phyloP scores from a whole-genome alignment of 2,329 filamentous ascomycete species.

The Scleromitrula shiraiana region DNA sequence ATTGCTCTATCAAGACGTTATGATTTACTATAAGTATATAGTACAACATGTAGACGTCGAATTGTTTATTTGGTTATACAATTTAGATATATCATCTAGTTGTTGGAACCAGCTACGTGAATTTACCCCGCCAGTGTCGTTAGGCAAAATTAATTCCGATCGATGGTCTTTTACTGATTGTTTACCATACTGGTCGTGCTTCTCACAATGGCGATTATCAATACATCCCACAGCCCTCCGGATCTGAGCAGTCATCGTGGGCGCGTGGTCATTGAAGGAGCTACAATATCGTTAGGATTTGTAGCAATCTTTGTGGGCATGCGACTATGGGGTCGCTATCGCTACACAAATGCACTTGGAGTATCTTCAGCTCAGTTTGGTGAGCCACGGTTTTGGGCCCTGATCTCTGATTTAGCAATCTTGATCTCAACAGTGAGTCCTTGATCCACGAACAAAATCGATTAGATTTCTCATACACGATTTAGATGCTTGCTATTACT shows the following conservation, averaged over 20 bases:
- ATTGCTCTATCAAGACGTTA: no score
- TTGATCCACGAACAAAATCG: neutral
- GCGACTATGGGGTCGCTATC: constrained; percentile 13
- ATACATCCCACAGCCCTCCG: constrained; percentile 7
- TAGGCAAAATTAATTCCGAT: neutral
- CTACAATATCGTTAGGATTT: constrained; percentile 1
- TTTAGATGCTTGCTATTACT: neutral
- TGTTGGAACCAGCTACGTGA: no score
- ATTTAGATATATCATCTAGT: no score
- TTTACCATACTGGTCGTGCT: neutral
- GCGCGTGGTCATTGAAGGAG: neutral
- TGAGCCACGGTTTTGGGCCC: constrained; percentile 8
- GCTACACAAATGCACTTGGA: constrained; percentile 1
- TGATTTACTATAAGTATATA: no score
- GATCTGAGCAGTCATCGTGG: constrained; percentile 7
- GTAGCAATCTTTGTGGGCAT: constrained; percentile 10
- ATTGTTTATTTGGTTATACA: no score
- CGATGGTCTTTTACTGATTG: neutral
- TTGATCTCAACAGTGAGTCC: constrained; percentile 9
- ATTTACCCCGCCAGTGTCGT: neutral
- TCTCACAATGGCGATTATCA: neutral
- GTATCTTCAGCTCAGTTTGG: constrained; percentile 2
- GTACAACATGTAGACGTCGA: no score
- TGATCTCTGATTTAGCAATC: constrained; percentile 10
- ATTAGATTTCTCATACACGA: neutral